Conservation (phyloP, 768 basidiomycete genomes). For the Holtermanniella nyarrowii region DNA sequence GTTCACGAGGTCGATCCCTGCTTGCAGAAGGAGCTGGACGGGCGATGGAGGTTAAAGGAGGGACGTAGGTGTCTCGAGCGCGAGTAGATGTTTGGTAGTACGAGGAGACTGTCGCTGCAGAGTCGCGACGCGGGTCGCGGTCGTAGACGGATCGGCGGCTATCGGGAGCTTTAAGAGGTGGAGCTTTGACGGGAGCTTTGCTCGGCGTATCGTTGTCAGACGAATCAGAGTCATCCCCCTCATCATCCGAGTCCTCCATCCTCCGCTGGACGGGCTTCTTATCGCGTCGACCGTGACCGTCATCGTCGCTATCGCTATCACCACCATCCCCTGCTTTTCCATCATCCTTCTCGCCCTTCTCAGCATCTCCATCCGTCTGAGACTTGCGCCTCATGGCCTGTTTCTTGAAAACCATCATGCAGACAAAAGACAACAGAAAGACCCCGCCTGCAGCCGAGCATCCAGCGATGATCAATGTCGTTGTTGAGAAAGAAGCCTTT, state of each 20-base stretch:
- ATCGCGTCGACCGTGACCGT: neutral
- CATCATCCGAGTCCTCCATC: neutral
- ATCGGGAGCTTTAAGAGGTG: too few relatives aligned
- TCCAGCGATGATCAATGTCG: slow-evolving; percentile 21
- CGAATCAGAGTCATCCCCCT: neutral
- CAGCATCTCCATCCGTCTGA: neutral
- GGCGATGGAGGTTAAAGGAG: too few relatives aligned
- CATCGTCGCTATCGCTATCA: neutral
- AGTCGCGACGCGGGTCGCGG: too few relatives aligned
- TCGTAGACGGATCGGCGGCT: too few relatives aligned
- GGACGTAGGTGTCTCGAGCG: too few relatives aligned
- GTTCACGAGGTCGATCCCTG: too few relatives aligned
- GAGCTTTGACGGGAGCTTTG: too few relatives aligned
- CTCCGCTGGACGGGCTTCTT: neutral
- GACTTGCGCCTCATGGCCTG: neutral
- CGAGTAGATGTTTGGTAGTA: too few relatives aligned
- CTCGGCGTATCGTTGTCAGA: neutral
- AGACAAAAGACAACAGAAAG: slow-evolving; percentile 2
- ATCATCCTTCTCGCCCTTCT: neutral
- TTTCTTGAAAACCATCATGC: neutral
- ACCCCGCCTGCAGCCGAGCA: slow-evolving; percentile 21
- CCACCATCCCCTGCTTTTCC: neutral
- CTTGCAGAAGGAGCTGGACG: too few relatives aligned
- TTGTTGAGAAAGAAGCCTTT: slow-evolving; percentile 18
- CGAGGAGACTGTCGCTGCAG: too few relatives aligned